These are phyloP conservation scores for Nemania bipapillata DNA, from an alignment of 2,329 filamentous ascomycete species.

Conservation along the genomic window DNA sequence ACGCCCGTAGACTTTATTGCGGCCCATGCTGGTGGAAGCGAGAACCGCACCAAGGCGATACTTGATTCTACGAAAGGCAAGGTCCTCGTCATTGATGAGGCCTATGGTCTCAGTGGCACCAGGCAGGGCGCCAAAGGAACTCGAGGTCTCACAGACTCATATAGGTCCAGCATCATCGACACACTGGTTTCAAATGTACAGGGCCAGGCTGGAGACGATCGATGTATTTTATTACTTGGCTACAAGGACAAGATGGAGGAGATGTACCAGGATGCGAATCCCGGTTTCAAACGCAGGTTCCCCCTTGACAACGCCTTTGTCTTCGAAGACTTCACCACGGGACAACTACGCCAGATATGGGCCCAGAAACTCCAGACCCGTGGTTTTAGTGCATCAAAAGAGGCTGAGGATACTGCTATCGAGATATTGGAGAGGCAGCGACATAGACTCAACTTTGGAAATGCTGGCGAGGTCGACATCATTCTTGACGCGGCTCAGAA, in stretches of 20 bases:
- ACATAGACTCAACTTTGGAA: conserved; percentile 74
- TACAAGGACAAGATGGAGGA: conserved; percentile 75
- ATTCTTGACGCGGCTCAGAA: conserved; percentile 68
- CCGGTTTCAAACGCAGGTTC: conserved; percentile 74
- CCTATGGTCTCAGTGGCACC: conserved; percentile 62
- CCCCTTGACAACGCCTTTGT: conserved; percentile 70
- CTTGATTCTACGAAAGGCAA: conserved; percentile 28
- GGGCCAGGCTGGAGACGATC: conserved; percentile 74
- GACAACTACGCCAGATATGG: conserved; percentile 68
- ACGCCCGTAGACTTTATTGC: conserved; percentile 23
- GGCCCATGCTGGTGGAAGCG: conserved; percentile 15
- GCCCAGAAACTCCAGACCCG: conserved; percentile 69
- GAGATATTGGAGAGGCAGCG: conserved; percentile 70
- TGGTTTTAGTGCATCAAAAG: conserved; percentile 62
- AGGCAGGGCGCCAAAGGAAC: conserved; percentile 43
- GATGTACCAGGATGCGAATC: conserved; percentile 78
- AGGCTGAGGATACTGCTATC: conserved; percentile 64
- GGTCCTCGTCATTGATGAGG: conserved; percentile 55
- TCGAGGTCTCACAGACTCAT: conserved; percentile 35
- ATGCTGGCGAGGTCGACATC: conserved; percentile 79
- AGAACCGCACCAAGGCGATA: conserved; percentile 16
- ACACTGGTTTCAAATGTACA: conserved; percentile 79
- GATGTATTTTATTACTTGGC: conserved; percentile 76
- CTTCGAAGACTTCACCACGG: conserved; percentile 74
- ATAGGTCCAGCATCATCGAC: conserved; percentile 72